Evolutionary conservation across 2,329 filamentous ascomycete species (phyloP), one percentile per base, ranked within the genome.

Genomic region (Scytalidium sp.): DNA sequence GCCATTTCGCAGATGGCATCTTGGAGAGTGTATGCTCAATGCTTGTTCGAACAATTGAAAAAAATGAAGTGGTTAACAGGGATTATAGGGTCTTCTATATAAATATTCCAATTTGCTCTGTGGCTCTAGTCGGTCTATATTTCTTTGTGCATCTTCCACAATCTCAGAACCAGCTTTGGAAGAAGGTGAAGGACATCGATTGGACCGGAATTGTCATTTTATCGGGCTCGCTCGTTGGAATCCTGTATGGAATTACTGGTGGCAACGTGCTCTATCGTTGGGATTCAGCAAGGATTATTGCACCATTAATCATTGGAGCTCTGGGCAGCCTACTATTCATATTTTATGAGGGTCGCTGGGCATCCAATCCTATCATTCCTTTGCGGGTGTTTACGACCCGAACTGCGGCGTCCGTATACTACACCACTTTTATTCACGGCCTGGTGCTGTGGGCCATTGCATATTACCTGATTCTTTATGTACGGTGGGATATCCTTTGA

Each of bases 361-460:
- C 32, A 8, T 9, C 32, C 13, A n/a, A 87, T 56, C 90, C 90
- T 1, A 74, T 95, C 51, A 88, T 93, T 63, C 90, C 90, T 0
- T 68, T 87, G 13, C 75, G 79, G 0, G 73, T 95, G 13, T 94
- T 95, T 72, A 6, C 20, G n/a, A 13, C 20, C 23, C 41, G 41
- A 6, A 43, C 41, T 11, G 41, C 41, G 9, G 23, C 20, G 8
- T 22, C 32, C 17, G 32, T 20, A 15, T 41, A 19, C 11, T 23
- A 23, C 3, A 25, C 17, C 19, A 29, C n/a, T 8, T 25, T 19
- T 13, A 29, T 45, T 6, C 19, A 19, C 8, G 17, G 15, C 11
- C 9, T 45, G n/a, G 25, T 19, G 10, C 32, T 45, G 7, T 45
- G 32, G 32, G 7, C 32, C 17, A 36, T 36, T n/a, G 13, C 32